Base-by-base conservation (phyloP, 2,329 filamentous ascomycete genomes). In the Paecilomyces niveus region DNA sequence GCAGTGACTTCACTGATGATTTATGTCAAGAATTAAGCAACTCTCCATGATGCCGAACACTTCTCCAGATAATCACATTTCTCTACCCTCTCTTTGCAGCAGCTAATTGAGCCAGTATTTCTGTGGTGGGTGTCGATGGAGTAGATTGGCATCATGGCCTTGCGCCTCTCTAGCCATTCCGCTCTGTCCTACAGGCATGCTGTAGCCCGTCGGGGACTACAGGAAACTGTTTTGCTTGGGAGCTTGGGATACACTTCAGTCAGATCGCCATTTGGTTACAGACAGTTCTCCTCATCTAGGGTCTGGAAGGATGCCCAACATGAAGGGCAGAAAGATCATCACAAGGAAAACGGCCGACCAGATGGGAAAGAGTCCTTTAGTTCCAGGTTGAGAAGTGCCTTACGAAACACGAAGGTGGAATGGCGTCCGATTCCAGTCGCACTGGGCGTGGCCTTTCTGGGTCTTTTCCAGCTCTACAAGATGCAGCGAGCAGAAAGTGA, bases 391-490 rank as follows among this genome's bases (percentile, higher is more conserved):
- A 77, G 82, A 45, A 79, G 79, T 56, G 85, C 86, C 39, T 79
- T 87, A 64, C 77, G 80, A 45, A 80, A 82, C 45, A 89, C 87
- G 33, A 87, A 83, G 73, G 82, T 94, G 61, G 85, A 89, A 78
- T 97, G 92, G 92, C 90, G 92, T 74, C 90, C 89, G 53, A 96
- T 97, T 65, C 92, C 92, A 22, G 84, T 96, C 57, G 90, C 88
- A 26, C 81, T 96, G 22, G 92, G 92, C 60, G 87, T 96, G 67
- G 90, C 85, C 58, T 92, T 96, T 68, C 81, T 97, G 8, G 92
- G 91, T 24, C 79, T 89, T 55, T 82, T 92, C 55, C 92, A 96
- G 67, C 87, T 95, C 72, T 94, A 93, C 74, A 90, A 90, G 71
- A 84, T 90, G 57, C 85, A 74, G 61, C 65, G 70, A 54, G 72